Evolutionary conservation across 2,329 filamentous ascomycete species (phyloP).

Genomic region (Colletotrichum sojae): DNA sequence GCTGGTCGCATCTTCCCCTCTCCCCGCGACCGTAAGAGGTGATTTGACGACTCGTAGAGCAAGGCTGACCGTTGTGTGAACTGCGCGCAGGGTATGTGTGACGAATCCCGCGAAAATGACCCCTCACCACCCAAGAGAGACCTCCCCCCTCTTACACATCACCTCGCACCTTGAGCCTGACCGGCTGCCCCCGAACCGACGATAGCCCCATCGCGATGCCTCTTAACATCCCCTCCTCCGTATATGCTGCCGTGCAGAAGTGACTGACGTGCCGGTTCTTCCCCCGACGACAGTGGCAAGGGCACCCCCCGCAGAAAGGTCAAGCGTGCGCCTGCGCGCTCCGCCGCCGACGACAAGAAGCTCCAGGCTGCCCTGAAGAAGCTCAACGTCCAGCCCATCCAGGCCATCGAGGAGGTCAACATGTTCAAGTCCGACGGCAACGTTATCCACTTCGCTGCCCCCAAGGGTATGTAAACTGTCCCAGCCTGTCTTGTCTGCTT

Average conservation of each 20-base stretch:
- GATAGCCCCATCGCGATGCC: too few relatives aligned
- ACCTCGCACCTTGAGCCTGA: background rate
- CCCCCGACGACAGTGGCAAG: constrained; percentile 78
- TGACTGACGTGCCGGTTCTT: constrained; percentile 47
- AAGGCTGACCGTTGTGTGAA: constrained; percentile 33
- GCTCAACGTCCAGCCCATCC: constrained; percentile 99
- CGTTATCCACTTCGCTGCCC: constrained; percentile 98
- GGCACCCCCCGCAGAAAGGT: constrained; percentile 97
- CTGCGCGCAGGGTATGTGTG: constrained; percentile 54
- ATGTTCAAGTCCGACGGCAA: constrained; percentile 99
- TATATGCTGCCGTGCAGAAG: constrained; percentile 37
- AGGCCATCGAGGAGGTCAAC: constrained; percentile 99
- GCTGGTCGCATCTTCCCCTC: too few relatives aligned
- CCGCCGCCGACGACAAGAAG: constrained; percentile 99
- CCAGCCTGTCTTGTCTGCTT: background rate
- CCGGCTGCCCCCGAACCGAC: background rate
- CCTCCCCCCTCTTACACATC: background rate
- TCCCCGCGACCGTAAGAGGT: background rate
- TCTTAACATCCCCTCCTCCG: background rate
- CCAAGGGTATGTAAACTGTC: constrained; percentile 81
- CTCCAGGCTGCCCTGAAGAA: constrained; percentile 98
- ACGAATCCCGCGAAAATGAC: constrained; percentile 38
- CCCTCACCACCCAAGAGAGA: constrained; percentile 21
- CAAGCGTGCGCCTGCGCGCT: constrained; percentile 96
- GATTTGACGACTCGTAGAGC: constrained; percentile 25